Conservation (phyloP, 1,284 basidiomycete genomes). For the Ganoderma sp. region DNA sequence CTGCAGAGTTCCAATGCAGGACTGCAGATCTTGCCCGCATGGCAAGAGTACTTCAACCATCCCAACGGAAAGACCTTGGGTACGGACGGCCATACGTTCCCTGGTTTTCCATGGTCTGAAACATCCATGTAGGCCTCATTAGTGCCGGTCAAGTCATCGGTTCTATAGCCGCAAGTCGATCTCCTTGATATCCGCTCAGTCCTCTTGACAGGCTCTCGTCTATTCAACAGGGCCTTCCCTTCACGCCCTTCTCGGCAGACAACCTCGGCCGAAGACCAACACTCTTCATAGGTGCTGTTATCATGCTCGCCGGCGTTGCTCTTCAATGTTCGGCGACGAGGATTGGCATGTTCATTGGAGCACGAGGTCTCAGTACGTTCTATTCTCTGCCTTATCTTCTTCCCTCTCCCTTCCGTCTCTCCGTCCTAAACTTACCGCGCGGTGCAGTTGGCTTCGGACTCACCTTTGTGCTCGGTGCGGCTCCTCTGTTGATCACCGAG, state of each 20-base stretch:
- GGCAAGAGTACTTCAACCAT: constrained; percentile 58
- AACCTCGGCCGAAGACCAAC: constrained; percentile 59
- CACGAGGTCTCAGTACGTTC: constrained; percentile 59
- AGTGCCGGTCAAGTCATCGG: constrained; percentile 69
- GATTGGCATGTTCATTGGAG: constrained; percentile 61
- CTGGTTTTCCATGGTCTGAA: not conserved
- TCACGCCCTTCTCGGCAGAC: constrained; percentile 66
- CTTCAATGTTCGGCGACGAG: constrained; percentile 56
- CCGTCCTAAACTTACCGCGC: constrained; percentile 17
- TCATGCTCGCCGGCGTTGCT: constrained; percentile 66
- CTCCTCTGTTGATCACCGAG: constrained; percentile 71
- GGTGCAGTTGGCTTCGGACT: constrained; percentile 67
- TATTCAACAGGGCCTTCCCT: constrained; percentile 53
- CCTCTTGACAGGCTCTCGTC: constrained; percentile 18
- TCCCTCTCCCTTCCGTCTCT: not conserved
- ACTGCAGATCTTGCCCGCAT: constrained; percentile 67
- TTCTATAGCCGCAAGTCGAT: constrained; percentile 54
- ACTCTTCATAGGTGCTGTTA: constrained; percentile 60
- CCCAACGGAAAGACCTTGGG: constrained; percentile 61
- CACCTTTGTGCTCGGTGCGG: constrained; percentile 63
- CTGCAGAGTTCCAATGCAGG: constrained; percentile 43
- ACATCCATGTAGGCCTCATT: constrained; percentile 53
- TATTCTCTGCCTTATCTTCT: constrained; percentile 26
- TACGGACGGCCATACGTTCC: constrained; percentile 34
- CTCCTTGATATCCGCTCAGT: not conserved